phyloP scores from a whole-genome alignment of 768 basidiomycete genomes.

The Wakefieldia striispora region DNA sequence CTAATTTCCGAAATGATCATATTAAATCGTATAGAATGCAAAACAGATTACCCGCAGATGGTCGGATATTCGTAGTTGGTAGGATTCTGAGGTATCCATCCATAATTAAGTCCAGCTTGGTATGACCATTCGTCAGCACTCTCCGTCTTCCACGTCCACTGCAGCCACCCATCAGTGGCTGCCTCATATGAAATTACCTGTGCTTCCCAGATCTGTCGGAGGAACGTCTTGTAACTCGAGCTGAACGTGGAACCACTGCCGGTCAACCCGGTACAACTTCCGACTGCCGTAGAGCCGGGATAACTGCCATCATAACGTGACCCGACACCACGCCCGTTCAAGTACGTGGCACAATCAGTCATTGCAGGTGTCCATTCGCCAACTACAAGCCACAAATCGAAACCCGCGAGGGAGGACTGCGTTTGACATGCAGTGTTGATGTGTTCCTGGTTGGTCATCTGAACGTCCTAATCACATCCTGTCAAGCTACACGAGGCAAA shows the following conservation, averaged over 20 bases:
- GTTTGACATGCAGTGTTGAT: conserved; percentile 57
- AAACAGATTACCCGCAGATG: conserved; percentile 49
- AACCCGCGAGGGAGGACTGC: conserved; percentile 44
- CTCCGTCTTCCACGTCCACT: conserved; percentile 87
- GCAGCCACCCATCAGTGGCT: conserved; percentile 65
- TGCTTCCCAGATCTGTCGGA: conserved; percentile 82
- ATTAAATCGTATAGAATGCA: neutral
- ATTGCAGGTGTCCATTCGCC: conserved; percentile 85
- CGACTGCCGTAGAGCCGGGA: conserved; percentile 62
- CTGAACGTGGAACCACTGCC: conserved; percentile 77
- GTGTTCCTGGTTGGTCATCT: conserved; percentile 50
- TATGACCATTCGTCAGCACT: conserved; percentile 89
- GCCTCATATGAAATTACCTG: conserved; percentile 73
- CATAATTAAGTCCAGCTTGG: conserved; percentile 71
- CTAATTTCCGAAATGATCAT: neutral
- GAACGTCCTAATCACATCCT: conserved; percentile 38
- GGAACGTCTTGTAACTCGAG: conserved; percentile 73
- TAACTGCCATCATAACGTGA: conserved; percentile 63
- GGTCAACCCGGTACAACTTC: conserved; percentile 71
- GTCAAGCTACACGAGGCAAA: neutral
- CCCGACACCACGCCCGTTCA: conserved; percentile 79
- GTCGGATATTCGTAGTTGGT: conserved; percentile 51
- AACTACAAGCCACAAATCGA: conserved; percentile 77
- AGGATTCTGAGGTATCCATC: conserved; percentile 78
- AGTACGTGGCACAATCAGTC: conserved; percentile 58